Evolutionary conservation across 2,329 filamentous ascomycete species (phyloP), one percentile per base, ranked within the genome.

Genomic region (Thermochaetoides dissita): DNA sequence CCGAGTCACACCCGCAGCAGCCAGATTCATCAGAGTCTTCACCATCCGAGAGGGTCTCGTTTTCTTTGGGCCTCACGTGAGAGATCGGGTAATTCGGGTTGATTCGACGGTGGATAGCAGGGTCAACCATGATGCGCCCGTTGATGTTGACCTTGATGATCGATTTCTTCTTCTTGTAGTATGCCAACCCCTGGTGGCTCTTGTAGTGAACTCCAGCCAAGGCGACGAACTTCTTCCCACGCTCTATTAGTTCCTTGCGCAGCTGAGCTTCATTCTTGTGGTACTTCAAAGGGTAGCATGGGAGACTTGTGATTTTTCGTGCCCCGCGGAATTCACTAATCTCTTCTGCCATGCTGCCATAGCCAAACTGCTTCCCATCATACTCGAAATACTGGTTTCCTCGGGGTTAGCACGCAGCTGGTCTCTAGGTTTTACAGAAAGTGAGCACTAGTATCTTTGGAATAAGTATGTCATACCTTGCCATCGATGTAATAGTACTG

Each of bases 41-140:
- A 17, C 62, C 63, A 6, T 71, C 69, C 12, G 69, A 69, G 1
- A 77, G 54, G 1, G 76, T 59, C 51, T 82, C 75, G 28, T 76
- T 70, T 44, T 87, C 80, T 51, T 83, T 81, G 0, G 82, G 75
- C 39, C 81, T 79, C 42, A 94, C 78, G 2, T 74, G 69, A 17
- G 81, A 84, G 52, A 89, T 75, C 0, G 74, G 74, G 51, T 94
- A 94, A 57, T 94, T 94, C 1, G 87, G 84, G 51, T 91, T 84
- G 58, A 89, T 84, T 31, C 84, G 76, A 7, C 85, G 76, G 62
- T 93, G 87, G 35, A 83, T 84, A 3, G 77, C 77, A 0, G 85
- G 77, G 55, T 94, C 88, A 24, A 94, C 69, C 86, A 94, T 94
- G 48, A 94, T 72, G 30, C 88, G 79, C 11, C 86, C 83, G 48